A percentile compares a stretch with the other conserved stretches of the same genome.
Conservation (phyloP, 2,329 filamentous ascomycete species). For the Diplocarpon rosae region DNA sequence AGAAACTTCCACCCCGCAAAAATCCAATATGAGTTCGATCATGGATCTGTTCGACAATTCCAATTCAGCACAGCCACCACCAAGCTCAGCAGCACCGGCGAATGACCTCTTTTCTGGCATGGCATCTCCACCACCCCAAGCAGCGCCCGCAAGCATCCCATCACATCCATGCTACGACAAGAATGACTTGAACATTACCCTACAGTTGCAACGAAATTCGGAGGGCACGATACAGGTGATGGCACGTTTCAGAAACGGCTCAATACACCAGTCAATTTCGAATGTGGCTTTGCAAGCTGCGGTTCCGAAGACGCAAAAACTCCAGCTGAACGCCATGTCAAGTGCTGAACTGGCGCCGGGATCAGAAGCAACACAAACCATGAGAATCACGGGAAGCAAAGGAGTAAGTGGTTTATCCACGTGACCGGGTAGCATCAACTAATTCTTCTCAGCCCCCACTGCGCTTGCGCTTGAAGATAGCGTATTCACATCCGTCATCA, state of each 20-base stretch:
- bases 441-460: conserved; percentile 52
- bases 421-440: conserved; percentile 2
- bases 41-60: conserved; percentile 73
- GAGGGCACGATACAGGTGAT: conserved; percentile 71
- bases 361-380: conserved; percentile 77
- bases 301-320: conserved; percentile 89
- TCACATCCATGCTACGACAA: conserved; percentile 72
- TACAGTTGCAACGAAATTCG: conserved; percentile 74
- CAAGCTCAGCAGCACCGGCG: conserved; percentile 34
- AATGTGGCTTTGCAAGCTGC: conserved; percentile 83
- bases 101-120: conserved; percentile 39
- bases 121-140: conserved; percentile 38
- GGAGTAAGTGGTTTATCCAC: conserved; percentile 57
- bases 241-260: conserved; percentile 73
- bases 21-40: conserved; percentile 57
- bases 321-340: conserved; percentile 86
- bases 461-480: conserved; percentile 75
- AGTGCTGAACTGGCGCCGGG: conserved; percentile 64
- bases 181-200: conserved; percentile 69
- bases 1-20: conserved; percentile 40
- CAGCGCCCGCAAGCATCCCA: conserved; percentile 33
- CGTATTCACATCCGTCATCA: conserved; percentile 59
- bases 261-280: conserved; percentile 52
- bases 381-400: conserved; percentile 76
- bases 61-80: conserved; percentile 34